Evolutionary conservation across 371 early-diverging fungal genomes (phyloP), one percentile per base, ranked within the genome.

Genomic region (Paraphysoderma sedebokerense): DNA sequence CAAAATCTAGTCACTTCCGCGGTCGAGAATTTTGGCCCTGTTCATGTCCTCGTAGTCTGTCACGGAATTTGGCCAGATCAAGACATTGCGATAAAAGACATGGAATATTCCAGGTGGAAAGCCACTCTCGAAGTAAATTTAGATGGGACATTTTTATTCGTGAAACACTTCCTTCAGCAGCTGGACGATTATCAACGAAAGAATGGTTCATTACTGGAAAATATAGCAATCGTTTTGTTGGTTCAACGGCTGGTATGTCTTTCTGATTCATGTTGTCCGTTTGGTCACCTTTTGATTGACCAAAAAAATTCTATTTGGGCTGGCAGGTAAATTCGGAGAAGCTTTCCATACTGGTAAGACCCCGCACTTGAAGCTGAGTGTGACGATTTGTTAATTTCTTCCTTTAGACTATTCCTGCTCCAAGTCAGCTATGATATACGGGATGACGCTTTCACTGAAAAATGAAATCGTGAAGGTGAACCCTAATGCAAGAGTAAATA

Each of bases 241-340:
- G 69, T 13, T 62, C 62, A 9, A 65, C 65, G 0, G 62, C 67
- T 17, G 42, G 11, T n/a, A n/a, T n/a, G n/a, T n/a, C n/a, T n/a
- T n/a, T n/a, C n/a, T n/a, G n/a, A n/a, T n/a, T n/a, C n/a, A n/a
- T n/a, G n/a, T n/a, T n/a, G n/a, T n/a, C n/a, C n/a, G n/a, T n/a
- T n/a, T n/a, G n/a, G n/a, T n/a, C n/a, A n/a, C n/a, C n/a, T n/a
- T n/a, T n/a, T n/a, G n/a, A n/a, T n/a, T n/a, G n/a, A n/a, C n/a
- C n/a, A n/a, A n/a, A n/a, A n/a, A n/a, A n/a, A n/a, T n/a, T n/a
- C n/a, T n/a, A n/a, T n/a, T n/a, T n/a, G n/a, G n/a, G n/a, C n/a
- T n/a, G n/a, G n/a, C n/a, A n/a, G 70, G 69, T 29, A 66, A 61
- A 49, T 70, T 70, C 54, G 72, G 72, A 28, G 70, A 68, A 36